Conservation (phyloP, 2,329 filamentous ascomycete species). For the Phyllosticta ampelicida region DNA sequence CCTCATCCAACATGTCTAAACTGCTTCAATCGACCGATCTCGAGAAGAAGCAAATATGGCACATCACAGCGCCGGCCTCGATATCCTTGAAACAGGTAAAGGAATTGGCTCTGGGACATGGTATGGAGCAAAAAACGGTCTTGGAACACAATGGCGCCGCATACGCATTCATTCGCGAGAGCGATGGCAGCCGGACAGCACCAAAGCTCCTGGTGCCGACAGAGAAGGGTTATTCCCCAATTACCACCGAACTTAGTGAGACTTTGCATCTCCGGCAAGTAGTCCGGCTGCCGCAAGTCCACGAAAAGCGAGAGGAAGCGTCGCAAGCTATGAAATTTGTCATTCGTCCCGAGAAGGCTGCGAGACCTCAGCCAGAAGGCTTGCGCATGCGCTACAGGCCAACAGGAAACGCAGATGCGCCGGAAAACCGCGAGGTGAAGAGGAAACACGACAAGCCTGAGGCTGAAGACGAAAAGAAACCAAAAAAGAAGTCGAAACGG, state of each 20-base stretch:
- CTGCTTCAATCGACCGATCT: constrained; percentile 50
- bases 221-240: constrained; percentile 43
- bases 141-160: constrained; percentile 53
- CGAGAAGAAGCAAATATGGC: constrained; percentile 67
- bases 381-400: constrained; percentile 58
- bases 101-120: constrained; percentile 51
- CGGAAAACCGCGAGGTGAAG: constrained; percentile 19
- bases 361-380: constrained; percentile 56
- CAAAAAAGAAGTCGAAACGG: constrained; percentile 7
- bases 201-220: constrained; percentile 53
- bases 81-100: constrained; percentile 58
- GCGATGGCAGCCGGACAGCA: constrained; percentile 41
- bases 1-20: constrained; percentile 25
- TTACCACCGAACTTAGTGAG: constrained; percentile 37
- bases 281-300: constrained; percentile 41
- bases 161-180: constrained; percentile 47
- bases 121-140: constrained; percentile 42
- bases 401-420: constrained; percentile 44
- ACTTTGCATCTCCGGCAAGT: constrained; percentile 57
- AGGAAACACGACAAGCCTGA: constrained; percentile 24
- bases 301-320: constrained; percentile 30
- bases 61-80: constrained; percentile 62
- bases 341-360: constrained; percentile 39
- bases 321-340: constrained; percentile 34
- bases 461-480: constrained; percentile 10